Base-by-base conservation (phyloP, 805 yeast genomes). In the Kregervanrija fluxuum region DNA sequence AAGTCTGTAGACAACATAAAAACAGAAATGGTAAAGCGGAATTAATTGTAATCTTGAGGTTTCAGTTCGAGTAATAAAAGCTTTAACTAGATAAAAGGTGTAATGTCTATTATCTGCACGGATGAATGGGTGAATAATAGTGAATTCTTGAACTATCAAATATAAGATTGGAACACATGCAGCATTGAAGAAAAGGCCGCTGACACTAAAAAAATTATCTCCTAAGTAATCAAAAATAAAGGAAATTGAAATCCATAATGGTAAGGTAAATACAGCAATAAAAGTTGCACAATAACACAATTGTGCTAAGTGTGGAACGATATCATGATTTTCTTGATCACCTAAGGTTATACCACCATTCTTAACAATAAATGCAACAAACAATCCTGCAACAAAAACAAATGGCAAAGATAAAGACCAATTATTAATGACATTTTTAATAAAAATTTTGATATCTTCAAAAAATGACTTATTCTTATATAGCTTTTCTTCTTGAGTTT, bases 41-140 rank as follows among this genome's bases (percentile, higher is more conserved):
- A 82, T 69, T 49, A 81, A 59, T 5, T 77, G 53, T 45, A 72
- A 67, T 43, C 75, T 68, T 14, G 77, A 68, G 45, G 73, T 70
- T 45, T 71, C 61, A 32, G 63, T 67, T 16, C 69, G 65, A 52
- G 75, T 65, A 38, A 91, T 74, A 28, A 93, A 55, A 46, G 74
- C 75, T 45, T 80, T 77, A 77, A 85, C 86, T 33, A 93, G 65
- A 63, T 93, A 93, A 61, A 93, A 93, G 0, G 95, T 80, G 60
- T 80, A 88, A 63, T 93, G 99, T 54, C 99, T 77, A 66, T 93
- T 93, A 62, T 93, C 99, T 0, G 98, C 95, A 37, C 91, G 70
- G 35, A 93, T 62, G 61, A 91, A 93, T 8, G 97, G 97, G 61
- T 93, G 99, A 2, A 80, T 81, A 2, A 82, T 68, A 0, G 96